Conservation (phyloP, 2,329 filamentous ascomycete genomes). For the Microcyclospora pomicola region DNA sequence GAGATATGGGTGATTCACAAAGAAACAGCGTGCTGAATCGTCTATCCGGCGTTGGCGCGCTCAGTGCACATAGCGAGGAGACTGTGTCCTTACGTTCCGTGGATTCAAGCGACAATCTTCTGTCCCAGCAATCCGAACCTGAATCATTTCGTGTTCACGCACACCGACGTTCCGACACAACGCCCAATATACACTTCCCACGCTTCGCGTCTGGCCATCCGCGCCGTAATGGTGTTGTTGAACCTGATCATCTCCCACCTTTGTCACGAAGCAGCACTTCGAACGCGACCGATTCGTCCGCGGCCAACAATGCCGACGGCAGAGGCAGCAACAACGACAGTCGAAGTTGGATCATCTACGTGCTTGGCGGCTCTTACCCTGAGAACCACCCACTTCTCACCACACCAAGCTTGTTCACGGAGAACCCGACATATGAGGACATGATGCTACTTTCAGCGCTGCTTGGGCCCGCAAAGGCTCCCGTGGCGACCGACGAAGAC, state of each 20-base stretch:
- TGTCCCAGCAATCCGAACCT: conserved; percentile 9
- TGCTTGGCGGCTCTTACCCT: conserved; percentile 54
- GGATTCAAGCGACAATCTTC: conserved; percentile 19
- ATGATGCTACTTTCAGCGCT: conserved; percentile 56
- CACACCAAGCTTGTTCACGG: conserved; percentile 55
- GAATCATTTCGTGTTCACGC: conserved; percentile 12
- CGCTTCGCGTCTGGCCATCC: conserved; percentile 49
- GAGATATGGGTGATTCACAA: conserved; percentile 7
- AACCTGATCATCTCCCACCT: conserved; percentile 41
- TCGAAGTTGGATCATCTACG: conserved; percentile 59
- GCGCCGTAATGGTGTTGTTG: conserved; percentile 50
- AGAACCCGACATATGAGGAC: conserved; percentile 58
- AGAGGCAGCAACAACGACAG: conserved; percentile 29
- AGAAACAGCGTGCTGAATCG: too few relatives aligned
- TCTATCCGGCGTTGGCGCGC: conserved; percentile 13
- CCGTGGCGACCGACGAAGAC: conserved; percentile 52
- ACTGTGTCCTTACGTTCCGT: conserved; percentile 20
- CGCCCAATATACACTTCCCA: conserved; percentile 29
- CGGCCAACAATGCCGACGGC: conserved; percentile 21
- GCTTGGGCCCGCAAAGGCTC: conserved; percentile 53
- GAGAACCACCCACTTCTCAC: conserved; percentile 58
- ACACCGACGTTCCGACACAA: conserved; percentile 21
- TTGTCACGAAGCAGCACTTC: conserved; percentile 18
- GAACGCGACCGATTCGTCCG: conserved; percentile 20
- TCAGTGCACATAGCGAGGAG: conserved; percentile 21